phyloP scores from a whole-genome alignment of 2,329 filamentous ascomycete species.

The Stemphylium vesicarium region DNA sequence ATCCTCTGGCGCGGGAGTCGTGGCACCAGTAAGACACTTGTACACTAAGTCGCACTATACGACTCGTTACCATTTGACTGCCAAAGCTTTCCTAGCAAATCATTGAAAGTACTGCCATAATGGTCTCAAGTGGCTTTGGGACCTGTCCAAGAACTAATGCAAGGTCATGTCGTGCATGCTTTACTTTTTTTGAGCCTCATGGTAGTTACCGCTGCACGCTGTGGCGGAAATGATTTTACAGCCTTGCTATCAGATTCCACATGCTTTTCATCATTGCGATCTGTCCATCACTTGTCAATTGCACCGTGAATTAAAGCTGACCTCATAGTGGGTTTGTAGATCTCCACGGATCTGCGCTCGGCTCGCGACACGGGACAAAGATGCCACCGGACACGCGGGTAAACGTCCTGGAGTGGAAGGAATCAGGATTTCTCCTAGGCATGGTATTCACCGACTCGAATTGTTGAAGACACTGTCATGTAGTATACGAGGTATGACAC shows the following conservation, averaged over 20 bases:
- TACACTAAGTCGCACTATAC: too few relatives aligned
- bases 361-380: neutral
- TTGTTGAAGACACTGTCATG: neutral
- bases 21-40: too few relatives aligned
- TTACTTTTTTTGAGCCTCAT: neutral
- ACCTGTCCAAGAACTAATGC: neutral
- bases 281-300: neutral
- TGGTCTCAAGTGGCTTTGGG: neutral
- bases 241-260: too few relatives aligned
- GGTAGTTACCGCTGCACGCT: neutral
- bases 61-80: neutral
- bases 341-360: too few relatives aligned
- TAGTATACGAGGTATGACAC: constrained; percentile 15
- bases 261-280: too few relatives aligned
- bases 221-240: too few relatives aligned
- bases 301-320: neutral
- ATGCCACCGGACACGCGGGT: neutral
- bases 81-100: neutral
- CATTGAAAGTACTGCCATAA: neutral
- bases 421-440: neutral
- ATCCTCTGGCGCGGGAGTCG: too few relatives aligned
- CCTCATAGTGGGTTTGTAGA: neutral
- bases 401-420: neutral
- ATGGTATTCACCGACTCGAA: neutral
- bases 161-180: neutral